These are phyloP conservation scores for Chlamydomonas reinhardtii DNA, from an alignment of 163 green algal species.

Conservation along the genomic window DNA sequence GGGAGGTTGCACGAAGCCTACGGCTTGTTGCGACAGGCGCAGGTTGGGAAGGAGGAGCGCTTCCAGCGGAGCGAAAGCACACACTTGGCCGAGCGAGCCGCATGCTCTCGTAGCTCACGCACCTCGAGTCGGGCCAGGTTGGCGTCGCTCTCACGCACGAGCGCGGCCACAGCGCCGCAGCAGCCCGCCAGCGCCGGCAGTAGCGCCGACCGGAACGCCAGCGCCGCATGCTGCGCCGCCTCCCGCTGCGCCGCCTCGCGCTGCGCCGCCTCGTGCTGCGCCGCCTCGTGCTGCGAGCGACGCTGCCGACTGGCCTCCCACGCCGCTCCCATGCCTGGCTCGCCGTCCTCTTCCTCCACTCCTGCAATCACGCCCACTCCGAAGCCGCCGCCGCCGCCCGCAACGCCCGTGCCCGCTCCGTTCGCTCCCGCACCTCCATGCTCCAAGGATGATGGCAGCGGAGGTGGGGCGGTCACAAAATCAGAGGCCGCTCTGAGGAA, in stretches of 20 bases:
- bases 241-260: slow-evolving; percentile 3
- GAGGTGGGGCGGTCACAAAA: slow-evolving; percentile 19
- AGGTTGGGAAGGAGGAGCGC: too few relatives aligned
- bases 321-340: too few relatives aligned
- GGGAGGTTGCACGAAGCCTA: too few relatives aligned
- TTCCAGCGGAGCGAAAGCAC: too few relatives aligned
- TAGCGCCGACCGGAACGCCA: slow-evolving; percentile 37
- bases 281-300: not conserved
- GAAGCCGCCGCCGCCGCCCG: too few relatives aligned
- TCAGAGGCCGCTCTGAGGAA: slow-evolving; percentile 44
- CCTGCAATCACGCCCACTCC: not conserved
- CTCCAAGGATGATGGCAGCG: not conserved
- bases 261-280: not conserved
- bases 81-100: too few relatives aligned
- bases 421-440: too few relatives aligned
- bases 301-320: too few relatives aligned
- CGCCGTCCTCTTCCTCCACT: too few relatives aligned
- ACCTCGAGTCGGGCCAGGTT: slow-evolving; percentile 25
- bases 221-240: slow-evolving; percentile 23
- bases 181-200: slow-evolving; percentile 49
- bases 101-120: slow-evolving; percentile 38
- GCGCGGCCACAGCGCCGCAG: slow-evolving; percentile 47
- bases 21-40: too few relatives aligned
- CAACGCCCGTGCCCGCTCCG: too few relatives aligned
- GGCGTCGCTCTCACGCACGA: slow-evolving; percentile 21